Evolutionary conservation across 1,139 yeast genomes (phyloP).

Genomic region (Pneumocystis jirovecii): DNA sequence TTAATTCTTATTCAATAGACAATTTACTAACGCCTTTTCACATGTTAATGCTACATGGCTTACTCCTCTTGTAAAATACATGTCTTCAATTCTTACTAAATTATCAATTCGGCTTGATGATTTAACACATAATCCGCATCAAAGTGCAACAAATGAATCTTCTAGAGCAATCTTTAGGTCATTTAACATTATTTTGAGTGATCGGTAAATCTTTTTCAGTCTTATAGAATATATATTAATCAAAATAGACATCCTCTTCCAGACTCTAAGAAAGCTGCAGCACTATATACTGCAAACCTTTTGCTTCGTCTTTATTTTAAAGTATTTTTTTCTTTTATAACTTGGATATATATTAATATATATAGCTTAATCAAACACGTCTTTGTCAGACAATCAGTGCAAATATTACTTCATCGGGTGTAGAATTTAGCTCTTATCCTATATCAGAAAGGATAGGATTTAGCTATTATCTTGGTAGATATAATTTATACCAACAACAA

Average conservation of each 20-base stretch:
- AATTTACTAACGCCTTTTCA: not conserved
- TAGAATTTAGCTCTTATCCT: conserved; percentile 31
- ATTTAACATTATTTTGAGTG: not conserved
- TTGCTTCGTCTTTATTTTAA: conserved; percentile 11
- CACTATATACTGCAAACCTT: conserved; percentile 10
- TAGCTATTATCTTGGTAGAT: conserved; percentile 53
- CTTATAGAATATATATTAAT: not conserved
- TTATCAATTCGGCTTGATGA: not conserved
- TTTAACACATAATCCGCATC: not conserved
- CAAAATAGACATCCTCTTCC: conserved; percentile 1
- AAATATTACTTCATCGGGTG: conserved; percentile 12
- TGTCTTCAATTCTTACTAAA: not conserved
- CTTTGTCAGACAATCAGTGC: conserved; percentile 11
- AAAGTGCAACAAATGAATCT: not conserved
- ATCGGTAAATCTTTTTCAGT: not conserved
- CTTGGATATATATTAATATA: not conserved
- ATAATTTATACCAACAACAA: conserved; percentile 41
- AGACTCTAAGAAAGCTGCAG: conserved; percentile 1
- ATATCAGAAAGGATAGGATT: conserved; percentile 46
- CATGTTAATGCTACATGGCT: conserved; percentile 1
- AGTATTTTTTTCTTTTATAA: not conserved
- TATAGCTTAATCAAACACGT: conserved; percentile 9
- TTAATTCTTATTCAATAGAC: not conserved
- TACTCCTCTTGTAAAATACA: not conserved
- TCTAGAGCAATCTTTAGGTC: not conserved